phyloP scores from a whole-genome alignment of 1,139 yeast genomes.

The Candida sp. region DNA sequence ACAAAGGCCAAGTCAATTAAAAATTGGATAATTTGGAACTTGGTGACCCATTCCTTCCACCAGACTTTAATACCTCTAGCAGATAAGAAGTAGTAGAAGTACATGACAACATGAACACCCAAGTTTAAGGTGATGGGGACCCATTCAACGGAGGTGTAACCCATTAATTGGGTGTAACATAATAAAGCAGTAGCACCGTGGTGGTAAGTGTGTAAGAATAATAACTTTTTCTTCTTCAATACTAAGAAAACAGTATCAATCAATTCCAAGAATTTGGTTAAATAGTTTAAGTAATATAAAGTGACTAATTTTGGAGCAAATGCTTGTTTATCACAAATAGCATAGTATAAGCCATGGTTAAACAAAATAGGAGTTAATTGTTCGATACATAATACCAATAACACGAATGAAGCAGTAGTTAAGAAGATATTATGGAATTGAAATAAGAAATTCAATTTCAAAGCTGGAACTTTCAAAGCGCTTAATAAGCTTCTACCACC shows the following conservation, averaged over 20 bases:
- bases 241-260: conserved; percentile 91
- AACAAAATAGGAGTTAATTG: conserved; percentile 82
- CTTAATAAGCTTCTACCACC: conserved; percentile 63
- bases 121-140: conserved; percentile 88
- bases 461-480: conserved; percentile 53
- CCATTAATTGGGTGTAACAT: conserved; percentile 92
- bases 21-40: conserved; percentile 94
- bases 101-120: conserved; percentile 95
- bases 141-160: conserved; percentile 92
- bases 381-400: conserved; percentile 72
- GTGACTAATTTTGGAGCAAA: conserved; percentile 87
- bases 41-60: conserved; percentile 99
- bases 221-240: conserved; percentile 83
- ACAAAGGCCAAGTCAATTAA: conserved; percentile 86
- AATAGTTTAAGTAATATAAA: conserved; percentile 76
- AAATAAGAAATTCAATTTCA: conserved; percentile 59
- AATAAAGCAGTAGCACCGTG: conserved; percentile 98
- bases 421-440: conserved; percentile 76
- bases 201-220: conserved; percentile 93
- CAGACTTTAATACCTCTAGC: conserved; percentile 95
- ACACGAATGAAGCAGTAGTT: conserved; percentile 64
- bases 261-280: conserved; percentile 79
- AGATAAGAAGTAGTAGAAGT: conserved; percentile 94
- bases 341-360: conserved; percentile 76
- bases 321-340: conserved; percentile 76